Conservation (phyloP, 176 grass and related monocot genomes). For the Rhynchospora pubera region DNA sequence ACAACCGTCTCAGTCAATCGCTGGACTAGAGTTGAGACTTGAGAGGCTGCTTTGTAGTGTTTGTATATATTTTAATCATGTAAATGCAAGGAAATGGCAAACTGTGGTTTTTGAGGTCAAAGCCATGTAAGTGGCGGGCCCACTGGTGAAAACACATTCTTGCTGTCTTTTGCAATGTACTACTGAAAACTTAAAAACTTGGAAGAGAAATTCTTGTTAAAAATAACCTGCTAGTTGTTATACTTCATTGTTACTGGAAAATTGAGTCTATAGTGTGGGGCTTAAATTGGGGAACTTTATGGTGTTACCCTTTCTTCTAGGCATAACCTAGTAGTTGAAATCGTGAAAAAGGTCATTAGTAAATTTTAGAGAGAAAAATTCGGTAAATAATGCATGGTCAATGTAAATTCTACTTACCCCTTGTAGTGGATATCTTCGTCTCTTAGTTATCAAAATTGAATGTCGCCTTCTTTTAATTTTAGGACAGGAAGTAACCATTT, state of each 20-base stretch:
- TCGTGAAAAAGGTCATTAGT: too few relatives aligned
- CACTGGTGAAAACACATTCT: conserved; percentile 25
- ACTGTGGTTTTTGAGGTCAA: conserved; percentile 43
- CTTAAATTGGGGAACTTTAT: too few relatives aligned
- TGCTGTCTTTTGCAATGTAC: conserved; percentile 22
- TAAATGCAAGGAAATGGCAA: conserved; percentile 35
- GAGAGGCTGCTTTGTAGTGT: conserved; percentile 27
- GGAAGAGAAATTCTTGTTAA: conserved; percentile 18
- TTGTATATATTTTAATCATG: conserved; percentile 43
- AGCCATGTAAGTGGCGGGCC: conserved; percentile 52
- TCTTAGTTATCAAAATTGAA: too few relatives aligned
- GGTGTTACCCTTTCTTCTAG: too few relatives aligned
- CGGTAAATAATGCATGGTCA: too few relatives aligned
- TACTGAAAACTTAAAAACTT: conserved; percentile 18
- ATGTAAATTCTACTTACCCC: too few relatives aligned
- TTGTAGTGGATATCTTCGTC: too few relatives aligned
- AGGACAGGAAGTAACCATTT: too few relatives aligned
- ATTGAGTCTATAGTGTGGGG: background rate
- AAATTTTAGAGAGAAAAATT: too few relatives aligned
- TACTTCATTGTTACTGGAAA: background rate
- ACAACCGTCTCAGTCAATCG: conserved; percentile 20
- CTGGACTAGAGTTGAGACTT: conserved; percentile 21
- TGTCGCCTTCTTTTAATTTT: too few relatives aligned
- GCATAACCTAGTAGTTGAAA: too few relatives aligned
- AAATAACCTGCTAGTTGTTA: background rate